Evolutionary conservation across 164 flowering plant genomes (phyloP), one percentile per base, ranked within the genome.

Genomic region (Paratinospora sagittata): DNA sequence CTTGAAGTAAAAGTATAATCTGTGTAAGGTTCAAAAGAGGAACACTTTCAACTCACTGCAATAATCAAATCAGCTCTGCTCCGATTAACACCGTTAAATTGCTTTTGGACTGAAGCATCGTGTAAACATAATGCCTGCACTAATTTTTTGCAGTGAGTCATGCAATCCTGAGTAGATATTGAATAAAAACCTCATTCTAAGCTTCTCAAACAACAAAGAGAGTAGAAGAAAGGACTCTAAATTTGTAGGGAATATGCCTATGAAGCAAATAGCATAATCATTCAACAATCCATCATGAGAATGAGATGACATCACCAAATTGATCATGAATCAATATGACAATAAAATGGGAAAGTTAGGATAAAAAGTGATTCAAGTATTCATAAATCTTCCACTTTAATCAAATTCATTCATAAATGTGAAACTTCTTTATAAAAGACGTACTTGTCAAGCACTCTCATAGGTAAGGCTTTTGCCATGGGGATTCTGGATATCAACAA

Each of bases 1-100:
- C n/a, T 26, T 30, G 37, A 63, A 14, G 33, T 63, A 45, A 43
- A 37, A 34, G 39, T 16, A 34, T 33, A 21, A 67, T 43, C 60
- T 47, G 4, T 23, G 34, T 16, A 58, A 34, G 17, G 13, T 33
- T 37, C 8, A 62, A 43, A 57, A 33, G 9, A 34, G 26, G 9
- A 57, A 36, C 37, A 67, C 21, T 34, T 66, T 13, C 49, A 21
- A 77, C 95, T 82, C 77, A 91, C 99, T 47, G 98, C 76, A 70
- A 92, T 90, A 60, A 96, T 89, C 94, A 96, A 87, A 66, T 86
- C 90, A 65, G 91, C 97, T 82, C 93, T 86, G 84, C 84, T 78
- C 43, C 68, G 68, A 77, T 78, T 84, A 67, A 96, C 80, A 66
- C 99, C 99, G 81, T 61, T 70, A 70, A 60, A 60, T 27, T 89